Percentiles rank a stretch among this genome's conserved stretches.
These are phyloP conservation scores for Cadophora luteo-olivacea DNA, from an alignment of 2,329 filamentous ascomycete species.

Conservation along the genomic window DNA sequence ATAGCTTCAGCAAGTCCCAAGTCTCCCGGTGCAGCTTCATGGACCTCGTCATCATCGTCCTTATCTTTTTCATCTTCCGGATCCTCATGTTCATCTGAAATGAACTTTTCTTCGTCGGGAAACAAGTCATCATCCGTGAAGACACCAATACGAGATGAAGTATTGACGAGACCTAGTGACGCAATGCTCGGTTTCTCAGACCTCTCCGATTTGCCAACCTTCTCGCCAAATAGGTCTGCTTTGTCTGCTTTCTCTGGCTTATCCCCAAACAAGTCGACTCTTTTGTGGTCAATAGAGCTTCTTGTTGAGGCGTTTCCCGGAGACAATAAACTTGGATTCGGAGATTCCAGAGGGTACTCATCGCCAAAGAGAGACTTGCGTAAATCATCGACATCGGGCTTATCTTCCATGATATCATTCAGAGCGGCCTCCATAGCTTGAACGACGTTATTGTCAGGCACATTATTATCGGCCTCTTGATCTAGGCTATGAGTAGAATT, in stretches of 20 bases:
- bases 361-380: conserved; percentile 71
- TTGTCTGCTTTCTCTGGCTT: conserved; percentile 70
- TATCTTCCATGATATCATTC: conserved; percentile 88
- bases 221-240: conserved; percentile 59
- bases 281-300: conserved; percentile 65
- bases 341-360: conserved; percentile 50
- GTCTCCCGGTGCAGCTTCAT: conserved; percentile 93
- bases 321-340: conserved; percentile 55
- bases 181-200: conserved; percentile 82
- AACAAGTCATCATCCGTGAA: conserved; percentile 95
- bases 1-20: conserved; percentile 94
- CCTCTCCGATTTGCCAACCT: conserved; percentile 49
- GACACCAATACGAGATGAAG: conserved; percentile 85
- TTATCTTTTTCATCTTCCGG: conserved; percentile 61
- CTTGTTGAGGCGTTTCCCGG: conserved; percentile 66
- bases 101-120: conserved; percentile 82
- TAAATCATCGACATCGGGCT: conserved; percentile 70
- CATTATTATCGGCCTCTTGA: conserved; percentile 65
- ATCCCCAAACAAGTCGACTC: conserved; percentile 52
- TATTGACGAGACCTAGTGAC: conserved; percentile 88
- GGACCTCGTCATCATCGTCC: conserved; percentile 80
- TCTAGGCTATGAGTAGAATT: conserved; percentile 83
- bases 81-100: conserved; percentile 86
- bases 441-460: conserved; percentile 80
- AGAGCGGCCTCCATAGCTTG: conserved; percentile 92